Percentiles rank a stretch among this genome's conserved stretches.
Conservation (phyloP, 2,329 filamentous ascomycete species). For the Gremmenia infestans region DNA sequence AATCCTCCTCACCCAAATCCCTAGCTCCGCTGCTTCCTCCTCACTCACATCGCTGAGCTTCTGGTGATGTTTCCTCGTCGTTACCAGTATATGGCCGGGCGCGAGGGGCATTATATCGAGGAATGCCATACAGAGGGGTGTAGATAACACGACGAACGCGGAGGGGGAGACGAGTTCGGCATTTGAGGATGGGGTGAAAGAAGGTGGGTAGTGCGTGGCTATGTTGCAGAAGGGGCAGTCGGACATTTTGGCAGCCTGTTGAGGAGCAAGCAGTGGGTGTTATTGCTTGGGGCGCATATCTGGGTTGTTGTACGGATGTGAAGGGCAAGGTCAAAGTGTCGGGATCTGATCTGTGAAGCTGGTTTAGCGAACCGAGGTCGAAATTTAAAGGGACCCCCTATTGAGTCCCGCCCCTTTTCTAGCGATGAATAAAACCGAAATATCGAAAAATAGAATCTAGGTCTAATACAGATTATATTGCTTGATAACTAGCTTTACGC, state of each 20-base stretch:
- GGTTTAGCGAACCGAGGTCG: constrained; percentile 8
- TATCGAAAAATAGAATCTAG: no score
- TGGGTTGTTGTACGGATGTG: neutral
- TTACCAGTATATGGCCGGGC: constrained; percentile 76
- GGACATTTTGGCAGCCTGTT: neutral
- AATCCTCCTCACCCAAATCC: constrained; percentile 64
- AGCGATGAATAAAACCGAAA: neutral
- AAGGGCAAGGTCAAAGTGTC: neutral
- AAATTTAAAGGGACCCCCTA: neutral
- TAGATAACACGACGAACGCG: constrained; percentile 68
- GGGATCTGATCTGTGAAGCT: neutral
- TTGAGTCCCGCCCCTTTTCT: neutral
- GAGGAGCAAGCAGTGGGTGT: constrained; percentile 3
- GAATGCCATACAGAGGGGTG: constrained; percentile 74
- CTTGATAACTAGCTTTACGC: no score
- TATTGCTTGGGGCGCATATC: constrained; percentile 14
- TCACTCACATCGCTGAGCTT: constrained; percentile 69
- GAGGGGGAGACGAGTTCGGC: constrained; percentile 35
- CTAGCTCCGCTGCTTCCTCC: constrained; percentile 61
- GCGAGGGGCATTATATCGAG: constrained; percentile 90
- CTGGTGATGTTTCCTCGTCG: constrained; percentile 68
- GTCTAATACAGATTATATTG: no score
- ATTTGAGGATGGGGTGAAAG: constrained; percentile 33
- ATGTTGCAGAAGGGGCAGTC: constrained; percentile 61
- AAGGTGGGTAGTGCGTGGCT: constrained; percentile 41